These are phyloP conservation scores for Xylaria sp. DNA, from an alignment of 2,329 filamentous ascomycete genomes.

Conservation along the genomic window DNA sequence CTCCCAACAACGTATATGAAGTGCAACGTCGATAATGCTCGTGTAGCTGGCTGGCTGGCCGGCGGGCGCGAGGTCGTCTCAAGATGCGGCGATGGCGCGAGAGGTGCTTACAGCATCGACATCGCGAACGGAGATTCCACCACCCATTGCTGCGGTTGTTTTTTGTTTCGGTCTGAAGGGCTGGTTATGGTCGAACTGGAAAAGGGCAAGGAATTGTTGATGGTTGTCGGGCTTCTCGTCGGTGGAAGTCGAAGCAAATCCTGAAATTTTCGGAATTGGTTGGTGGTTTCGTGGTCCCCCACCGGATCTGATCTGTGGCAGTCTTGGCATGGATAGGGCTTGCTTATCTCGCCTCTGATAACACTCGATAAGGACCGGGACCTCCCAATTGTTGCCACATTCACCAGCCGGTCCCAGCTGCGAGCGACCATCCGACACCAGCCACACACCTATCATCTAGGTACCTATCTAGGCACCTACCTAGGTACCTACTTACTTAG, in stretches of 20 bases:
- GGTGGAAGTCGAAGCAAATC: slow-evolving; percentile 8
- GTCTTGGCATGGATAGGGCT: slow-evolving; percentile 30
- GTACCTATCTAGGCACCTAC: too few species aligned
- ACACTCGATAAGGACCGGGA: too few species aligned
- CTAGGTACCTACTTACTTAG: too few species aligned
- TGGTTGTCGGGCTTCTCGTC: slow-evolving; percentile 23
- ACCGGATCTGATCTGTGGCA: slow-evolving; percentile 9
- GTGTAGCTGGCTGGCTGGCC: slow-evolving; percentile 10
- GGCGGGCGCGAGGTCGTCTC: slow-evolving; percentile 24
- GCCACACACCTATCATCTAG: too few species aligned
- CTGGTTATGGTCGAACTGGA: background rate
- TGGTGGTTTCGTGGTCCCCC: slow-evolving; percentile 12
- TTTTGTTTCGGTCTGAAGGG: slow-evolving; percentile 39
- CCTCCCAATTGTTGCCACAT: too few species aligned
- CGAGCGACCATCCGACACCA: too few species aligned
- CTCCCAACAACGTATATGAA: slow-evolving; percentile 48
- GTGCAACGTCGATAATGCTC: slow-evolving; percentile 21
- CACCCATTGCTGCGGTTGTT: slow-evolving; percentile 71
- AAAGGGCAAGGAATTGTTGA: slow-evolving; percentile 13
- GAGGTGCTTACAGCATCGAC: slow-evolving; percentile 70
- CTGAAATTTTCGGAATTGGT: slow-evolving; percentile 29
- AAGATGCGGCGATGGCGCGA: slow-evolving; percentile 14
- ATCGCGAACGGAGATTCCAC: slow-evolving; percentile 83
- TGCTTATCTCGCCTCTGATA: slow-evolving; percentile 26
- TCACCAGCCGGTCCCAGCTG: too few species aligned